Evolutionary conservation across 2,329 filamentous ascomycete species (phyloP).

Genomic region (Aspergillus quadricinctus): DNA sequence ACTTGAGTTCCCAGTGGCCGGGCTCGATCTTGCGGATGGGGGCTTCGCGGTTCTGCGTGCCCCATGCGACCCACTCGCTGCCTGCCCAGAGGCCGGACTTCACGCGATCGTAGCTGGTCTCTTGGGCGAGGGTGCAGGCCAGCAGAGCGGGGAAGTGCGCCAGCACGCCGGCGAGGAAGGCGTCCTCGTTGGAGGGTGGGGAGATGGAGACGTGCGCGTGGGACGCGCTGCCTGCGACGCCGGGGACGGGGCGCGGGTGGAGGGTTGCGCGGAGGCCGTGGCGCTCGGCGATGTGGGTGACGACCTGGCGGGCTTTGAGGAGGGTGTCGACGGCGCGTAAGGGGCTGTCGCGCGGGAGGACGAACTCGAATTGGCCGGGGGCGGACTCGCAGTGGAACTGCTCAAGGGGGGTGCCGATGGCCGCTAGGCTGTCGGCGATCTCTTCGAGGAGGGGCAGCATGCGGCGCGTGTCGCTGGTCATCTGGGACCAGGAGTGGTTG

Average conservation of each 20-base stretch:
- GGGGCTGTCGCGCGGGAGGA: constrained; percentile 60
- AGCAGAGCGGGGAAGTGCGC: constrained; percentile 61
- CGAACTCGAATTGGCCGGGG: constrained; percentile 71
- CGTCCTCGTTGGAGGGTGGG: constrained; percentile 41
- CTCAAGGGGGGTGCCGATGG: constrained; percentile 62
- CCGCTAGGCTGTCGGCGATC: constrained; percentile 57
- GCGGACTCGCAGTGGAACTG: constrained; percentile 72
- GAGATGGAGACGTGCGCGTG: constrained; percentile 63
- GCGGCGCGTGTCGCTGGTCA: constrained; percentile 56
- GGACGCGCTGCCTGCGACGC: constrained; percentile 59
- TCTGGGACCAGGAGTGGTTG: constrained; percentile 68
- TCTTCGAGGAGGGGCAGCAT: constrained; percentile 60
- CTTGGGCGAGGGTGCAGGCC: constrained; percentile 64
- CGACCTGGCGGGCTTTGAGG: constrained; percentile 65
- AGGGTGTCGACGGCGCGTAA: constrained; percentile 68
- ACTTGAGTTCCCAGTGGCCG: constrained; percentile 74
- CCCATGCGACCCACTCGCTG: constrained; percentile 76
- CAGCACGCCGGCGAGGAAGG: constrained; percentile 70
- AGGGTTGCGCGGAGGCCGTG: constrained; percentile 65
- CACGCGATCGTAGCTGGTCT: constrained; percentile 65
- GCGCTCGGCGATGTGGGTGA: constrained; percentile 59
- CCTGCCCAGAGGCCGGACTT: constrained; percentile 69
- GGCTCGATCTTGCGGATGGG: constrained; percentile 63
- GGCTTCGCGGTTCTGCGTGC: constrained; percentile 73
- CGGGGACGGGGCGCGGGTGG: constrained; percentile 61